Conservation (phyloP, 208 protist genomes). For the Phytomonas francai region DNA sequence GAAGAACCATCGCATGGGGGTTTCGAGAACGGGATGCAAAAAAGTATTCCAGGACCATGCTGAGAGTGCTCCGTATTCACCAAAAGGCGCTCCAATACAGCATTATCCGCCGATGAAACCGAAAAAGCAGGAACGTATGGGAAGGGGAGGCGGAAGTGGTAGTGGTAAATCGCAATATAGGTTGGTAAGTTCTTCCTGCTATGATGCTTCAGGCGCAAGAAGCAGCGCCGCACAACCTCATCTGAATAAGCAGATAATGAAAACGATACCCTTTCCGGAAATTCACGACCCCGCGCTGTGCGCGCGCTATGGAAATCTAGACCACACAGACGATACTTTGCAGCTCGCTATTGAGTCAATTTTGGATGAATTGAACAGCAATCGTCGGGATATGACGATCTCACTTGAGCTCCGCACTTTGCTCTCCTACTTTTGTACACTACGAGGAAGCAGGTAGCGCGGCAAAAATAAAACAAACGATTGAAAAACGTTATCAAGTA, state of each 20-base stretch:
- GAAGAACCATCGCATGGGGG: too few relatives aligned
- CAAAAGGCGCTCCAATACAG: neutral
- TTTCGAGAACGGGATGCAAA: too few relatives aligned
- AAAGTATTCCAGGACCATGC: too few relatives aligned
- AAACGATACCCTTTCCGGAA: constrained; percentile 12
- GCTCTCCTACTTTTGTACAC: constrained; percentile 58
- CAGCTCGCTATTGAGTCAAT: constrained; percentile 32
- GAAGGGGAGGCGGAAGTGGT: too few relatives aligned
- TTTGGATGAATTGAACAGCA: constrained; percentile 43
- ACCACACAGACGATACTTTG: constrained; percentile 19
- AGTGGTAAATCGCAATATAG: neutral
- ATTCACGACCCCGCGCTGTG: constrained; percentile 17
- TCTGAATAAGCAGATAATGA: neutral
- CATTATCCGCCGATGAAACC: neutral
- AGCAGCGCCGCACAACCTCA: neutral
- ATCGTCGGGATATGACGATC: constrained; percentile 39
- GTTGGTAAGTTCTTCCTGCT: neutral
- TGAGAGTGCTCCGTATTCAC: too few relatives aligned
- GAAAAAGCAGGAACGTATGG: neutral
- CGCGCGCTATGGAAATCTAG: constrained; percentile 18
- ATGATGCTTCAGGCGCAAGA: neutral
- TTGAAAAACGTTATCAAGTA: neutral
- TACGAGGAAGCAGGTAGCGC: constrained; percentile 8
- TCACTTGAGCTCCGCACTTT: constrained; percentile 58
- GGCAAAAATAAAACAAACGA: too few relatives aligned